These are phyloP conservation scores for Funneliformis geosporum DNA, from an alignment of 192 early-diverging fungal species.

Conservation along the genomic window DNA sequence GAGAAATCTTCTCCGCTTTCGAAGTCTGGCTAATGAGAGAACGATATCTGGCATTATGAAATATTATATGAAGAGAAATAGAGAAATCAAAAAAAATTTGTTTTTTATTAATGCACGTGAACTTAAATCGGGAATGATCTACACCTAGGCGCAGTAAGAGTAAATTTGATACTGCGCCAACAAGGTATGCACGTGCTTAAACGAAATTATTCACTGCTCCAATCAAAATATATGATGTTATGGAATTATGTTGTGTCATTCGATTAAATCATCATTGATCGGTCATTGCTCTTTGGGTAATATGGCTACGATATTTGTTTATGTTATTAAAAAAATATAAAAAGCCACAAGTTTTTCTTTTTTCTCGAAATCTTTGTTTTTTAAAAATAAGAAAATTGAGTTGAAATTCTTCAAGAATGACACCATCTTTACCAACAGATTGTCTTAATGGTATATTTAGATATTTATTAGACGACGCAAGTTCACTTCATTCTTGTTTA, in stretches of 20 bases:
- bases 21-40: background rate
- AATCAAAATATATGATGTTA: background rate
- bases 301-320: background rate
- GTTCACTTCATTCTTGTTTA: constrained; percentile 13
- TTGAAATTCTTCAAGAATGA: background rate
- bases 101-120: background rate
- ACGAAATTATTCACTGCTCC: background rate
- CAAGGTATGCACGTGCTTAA: background rate
- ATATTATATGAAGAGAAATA: background rate
- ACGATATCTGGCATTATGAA: background rate
- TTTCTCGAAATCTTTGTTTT: background rate
- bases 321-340: background rate
- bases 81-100: background rate
- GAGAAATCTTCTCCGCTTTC: background rate
- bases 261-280: background rate
- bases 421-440: constrained; percentile 1
- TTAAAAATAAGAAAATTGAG: background rate
- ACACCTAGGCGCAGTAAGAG: too few relatives aligned
- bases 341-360: background rate
- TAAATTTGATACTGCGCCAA: too few relatives aligned
- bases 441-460: constrained; percentile 26
- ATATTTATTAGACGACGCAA: background rate
- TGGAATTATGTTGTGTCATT: background rate
- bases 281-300: background rate
- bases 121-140: background rate